A percentile compares a stretch with the other conserved stretches of the same genome.
Conservation (phyloP, 495 filamentous ascomycete species). For the Hypoxylon lienhwacheense region DNA sequence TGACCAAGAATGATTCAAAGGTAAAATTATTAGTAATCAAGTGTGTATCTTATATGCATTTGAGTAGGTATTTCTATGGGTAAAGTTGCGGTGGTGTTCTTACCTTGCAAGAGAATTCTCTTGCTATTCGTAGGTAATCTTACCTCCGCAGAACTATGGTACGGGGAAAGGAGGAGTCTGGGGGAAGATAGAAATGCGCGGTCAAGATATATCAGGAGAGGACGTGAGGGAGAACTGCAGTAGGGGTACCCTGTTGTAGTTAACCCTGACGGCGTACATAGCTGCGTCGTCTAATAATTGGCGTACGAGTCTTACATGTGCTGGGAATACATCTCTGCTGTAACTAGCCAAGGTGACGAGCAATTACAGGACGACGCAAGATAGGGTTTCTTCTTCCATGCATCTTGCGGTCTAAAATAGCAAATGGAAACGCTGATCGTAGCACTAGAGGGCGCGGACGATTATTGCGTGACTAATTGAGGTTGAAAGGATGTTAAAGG, state of each 20-base stretch:
- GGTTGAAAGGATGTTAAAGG: background rate
- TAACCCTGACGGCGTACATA: background rate
- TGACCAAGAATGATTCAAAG: too few relatives aligned
- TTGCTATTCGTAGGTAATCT: too few relatives aligned
- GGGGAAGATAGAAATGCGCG: conserved; percentile 6
- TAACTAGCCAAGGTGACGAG: conserved; percentile 7
- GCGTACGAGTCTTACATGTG: conserved; percentile 17
- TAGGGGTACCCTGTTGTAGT: conserved; percentile 8
- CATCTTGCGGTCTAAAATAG: conserved; percentile 14
- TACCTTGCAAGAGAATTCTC: too few relatives aligned
- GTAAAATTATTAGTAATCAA: too few relatives aligned
- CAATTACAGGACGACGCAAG: conserved; percentile 21
- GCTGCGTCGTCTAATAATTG: conserved; percentile 5
- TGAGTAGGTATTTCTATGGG: too few relatives aligned
- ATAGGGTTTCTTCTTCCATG: conserved; percentile 31
- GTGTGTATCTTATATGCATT: too few relatives aligned
- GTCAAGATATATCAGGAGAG: conserved; percentile 18
- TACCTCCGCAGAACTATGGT: conserved; percentile 1
- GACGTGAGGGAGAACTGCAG: background rate
- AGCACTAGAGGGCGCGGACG: conserved; percentile 10
- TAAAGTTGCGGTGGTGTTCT: too few relatives aligned
- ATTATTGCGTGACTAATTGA: conserved; percentile 12
- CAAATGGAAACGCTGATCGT: conserved; percentile 16
- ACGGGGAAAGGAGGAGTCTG: background rate
- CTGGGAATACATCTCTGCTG: conserved; percentile 2